These are phyloP conservation scores for Diphasiastrum complanatum DNA, from an alignment of 83 land plant species.

Conservation along the genomic window DNA sequence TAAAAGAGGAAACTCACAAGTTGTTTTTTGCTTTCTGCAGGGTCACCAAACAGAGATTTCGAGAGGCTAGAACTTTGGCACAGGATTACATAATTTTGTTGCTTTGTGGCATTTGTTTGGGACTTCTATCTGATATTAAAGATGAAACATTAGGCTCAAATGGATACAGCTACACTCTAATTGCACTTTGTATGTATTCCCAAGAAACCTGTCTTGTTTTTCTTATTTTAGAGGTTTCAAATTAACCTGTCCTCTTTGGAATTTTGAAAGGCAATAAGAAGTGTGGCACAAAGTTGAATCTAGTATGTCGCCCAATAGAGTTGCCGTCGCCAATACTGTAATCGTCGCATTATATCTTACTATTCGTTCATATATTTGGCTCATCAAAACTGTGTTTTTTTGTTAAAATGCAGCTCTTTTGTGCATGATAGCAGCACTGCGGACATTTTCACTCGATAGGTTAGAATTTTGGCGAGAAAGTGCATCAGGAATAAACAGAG, in stretches of 20 bases:
- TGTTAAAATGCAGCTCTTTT: conserved; percentile 13
- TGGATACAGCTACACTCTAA: conserved; percentile 78
- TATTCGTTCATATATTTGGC: too few species aligned
- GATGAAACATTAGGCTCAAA: conserved; percentile 67
- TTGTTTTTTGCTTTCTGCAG: conserved; percentile 32
- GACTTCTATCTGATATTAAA: conserved; percentile 58
- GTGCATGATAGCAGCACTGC: conserved; percentile 10
- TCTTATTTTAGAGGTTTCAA: too few species aligned
- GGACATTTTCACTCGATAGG: conserved; percentile 10
- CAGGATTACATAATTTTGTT: conserved; percentile 84
- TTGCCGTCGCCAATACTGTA: too few species aligned
- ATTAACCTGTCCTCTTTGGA: too few species aligned
- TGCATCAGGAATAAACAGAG: conserved; percentile 15
- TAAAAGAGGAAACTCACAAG: not conserved
- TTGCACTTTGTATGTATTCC: conserved; percentile 76
- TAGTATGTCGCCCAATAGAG: too few species aligned
- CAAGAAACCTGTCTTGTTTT: not conserved
- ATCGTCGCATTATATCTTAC: too few species aligned
- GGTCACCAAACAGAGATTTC: conserved; percentile 77
- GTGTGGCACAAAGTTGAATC: too few species aligned
- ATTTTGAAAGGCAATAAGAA: too few species aligned
- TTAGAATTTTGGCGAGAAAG: conserved; percentile 13
- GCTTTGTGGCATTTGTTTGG: conserved; percentile 87
- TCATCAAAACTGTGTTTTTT: too few species aligned
- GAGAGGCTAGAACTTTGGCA: conserved; percentile 72